These are phyloP conservation scores for Verticillium isaacii DNA, from an alignment of 2,329 filamentous ascomycete species.

Conservation along the genomic window DNA sequence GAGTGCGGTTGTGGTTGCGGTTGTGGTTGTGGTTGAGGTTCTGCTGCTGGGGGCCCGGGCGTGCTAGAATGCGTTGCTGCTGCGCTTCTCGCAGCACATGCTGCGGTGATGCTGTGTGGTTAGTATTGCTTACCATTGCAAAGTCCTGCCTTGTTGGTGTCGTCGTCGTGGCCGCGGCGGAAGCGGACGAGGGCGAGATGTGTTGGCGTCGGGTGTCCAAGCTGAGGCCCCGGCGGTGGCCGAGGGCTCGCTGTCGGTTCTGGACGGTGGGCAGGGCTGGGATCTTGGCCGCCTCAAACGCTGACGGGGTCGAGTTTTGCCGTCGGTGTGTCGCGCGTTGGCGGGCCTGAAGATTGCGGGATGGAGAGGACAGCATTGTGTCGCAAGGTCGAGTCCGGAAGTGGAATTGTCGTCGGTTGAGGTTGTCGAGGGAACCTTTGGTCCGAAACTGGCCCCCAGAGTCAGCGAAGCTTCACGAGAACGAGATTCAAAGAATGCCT, in stretches of 20 bases:
- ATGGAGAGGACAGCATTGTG: conserved; percentile 72
- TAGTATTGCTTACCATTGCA: conserved; percentile 49
- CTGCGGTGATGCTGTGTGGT: conserved; percentile 53
- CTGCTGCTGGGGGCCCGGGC: conserved; percentile 58
- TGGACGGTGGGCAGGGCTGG: conserved; percentile 56
- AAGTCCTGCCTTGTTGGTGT: conserved; percentile 39
- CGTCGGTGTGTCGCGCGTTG: conserved; percentile 70
- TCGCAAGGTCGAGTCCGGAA: conserved; percentile 67
- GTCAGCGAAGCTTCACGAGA: too few species aligned
- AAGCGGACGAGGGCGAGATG: conserved; percentile 26
- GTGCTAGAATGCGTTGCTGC: conserved; percentile 72
- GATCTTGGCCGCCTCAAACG: conserved; percentile 71
- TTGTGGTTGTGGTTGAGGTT: conserved; percentile 3
- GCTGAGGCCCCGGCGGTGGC: conserved; percentile 80
- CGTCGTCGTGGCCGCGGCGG: conserved; percentile 28
- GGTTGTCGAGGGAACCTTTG: conserved; percentile 45
- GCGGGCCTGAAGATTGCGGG: conserved; percentile 67
- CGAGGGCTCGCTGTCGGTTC: conserved; percentile 32
- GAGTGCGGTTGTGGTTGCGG: conserved; percentile 7
- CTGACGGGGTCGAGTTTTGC: conserved; percentile 80
- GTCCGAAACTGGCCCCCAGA: conserved; percentile 33
- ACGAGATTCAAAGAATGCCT: conserved; percentile 16
- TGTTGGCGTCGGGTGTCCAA: conserved; percentile 67
- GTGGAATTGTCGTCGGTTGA: conserved; percentile 46
- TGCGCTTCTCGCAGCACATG: conserved; percentile 86